These are phyloP conservation scores for Cystobasidium pallidum DNA, from an alignment of 1,284 basidiomycete genomes.

Conservation along the genomic window DNA sequence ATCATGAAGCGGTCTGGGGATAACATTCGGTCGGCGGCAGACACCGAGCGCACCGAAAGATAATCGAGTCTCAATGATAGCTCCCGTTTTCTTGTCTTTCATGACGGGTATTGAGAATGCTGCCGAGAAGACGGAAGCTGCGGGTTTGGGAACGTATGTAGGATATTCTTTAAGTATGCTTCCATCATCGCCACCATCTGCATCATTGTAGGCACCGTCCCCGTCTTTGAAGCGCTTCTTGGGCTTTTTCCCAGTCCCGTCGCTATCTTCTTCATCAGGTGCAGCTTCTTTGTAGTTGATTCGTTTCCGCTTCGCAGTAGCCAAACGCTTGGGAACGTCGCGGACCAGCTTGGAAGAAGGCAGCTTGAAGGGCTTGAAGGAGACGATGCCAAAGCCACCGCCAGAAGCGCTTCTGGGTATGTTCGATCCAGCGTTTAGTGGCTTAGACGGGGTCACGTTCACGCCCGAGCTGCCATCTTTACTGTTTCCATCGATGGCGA, in stretches of 20 bases:
- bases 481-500: not conserved
- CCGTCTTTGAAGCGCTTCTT: conserved; percentile 27
- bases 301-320: conserved; percentile 35
- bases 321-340: conserved; percentile 35
- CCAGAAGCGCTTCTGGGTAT: conserved; percentile 43
- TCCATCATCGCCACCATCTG: conserved; percentile 59
- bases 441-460: conserved; percentile 20
- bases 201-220: conserved; percentile 57
- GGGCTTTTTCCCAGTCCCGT: conserved; percentile 28
- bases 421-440: not conserved
- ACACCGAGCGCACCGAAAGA: conserved; percentile 83
- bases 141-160: conserved; percentile 80
- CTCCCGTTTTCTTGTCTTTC: conserved; percentile 72
- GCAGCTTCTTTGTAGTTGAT: conserved; percentile 36
- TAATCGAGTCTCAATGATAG: conserved; percentile 66
- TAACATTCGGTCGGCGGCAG: conserved; percentile 76
- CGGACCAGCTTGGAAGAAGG: conserved; percentile 43
- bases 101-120: conserved; percentile 86
- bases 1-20: conserved; percentile 89
- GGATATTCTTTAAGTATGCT: conserved; percentile 65
- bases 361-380: conserved; percentile 47
- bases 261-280: conserved; percentile 39
- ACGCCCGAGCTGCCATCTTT: not conserved
- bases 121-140: conserved; percentile 63
- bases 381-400: conserved; percentile 46